Evolutionary conservation across 345 rosid genomes (phyloP).

Genomic region (Camelina sativa): DNA sequence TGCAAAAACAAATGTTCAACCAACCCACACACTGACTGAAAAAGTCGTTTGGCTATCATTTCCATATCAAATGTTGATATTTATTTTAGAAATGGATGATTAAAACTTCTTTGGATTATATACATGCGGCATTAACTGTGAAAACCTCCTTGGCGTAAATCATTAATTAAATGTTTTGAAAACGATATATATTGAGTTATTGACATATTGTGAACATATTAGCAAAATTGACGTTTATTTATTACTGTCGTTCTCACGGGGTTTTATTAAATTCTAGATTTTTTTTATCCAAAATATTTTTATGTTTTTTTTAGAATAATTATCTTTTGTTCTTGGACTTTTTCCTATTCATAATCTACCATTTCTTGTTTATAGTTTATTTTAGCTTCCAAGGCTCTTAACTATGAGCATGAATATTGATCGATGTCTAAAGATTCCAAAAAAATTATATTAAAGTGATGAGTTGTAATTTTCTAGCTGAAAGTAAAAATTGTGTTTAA

Average conservation of each 20-base stretch:
- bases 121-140: neutral
- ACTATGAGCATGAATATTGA: neutral
- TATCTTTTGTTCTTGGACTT: neutral
- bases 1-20: neutral
- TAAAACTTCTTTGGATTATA: neutral
- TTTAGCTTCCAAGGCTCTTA: neutral
- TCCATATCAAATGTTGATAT: neutral
- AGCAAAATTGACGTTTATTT: neutral
- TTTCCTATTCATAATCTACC: neutral
- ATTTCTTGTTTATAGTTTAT: neutral
- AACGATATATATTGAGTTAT: neutral
- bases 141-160: constrained; percentile 6
- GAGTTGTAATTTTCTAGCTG: neutral
- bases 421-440: neutral
- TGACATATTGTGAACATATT: neutral
- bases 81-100: neutral
- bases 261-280: neutral
- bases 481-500: neutral
- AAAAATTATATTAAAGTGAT: neutral
- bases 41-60: neutral
- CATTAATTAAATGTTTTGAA: neutral
- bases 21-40: neutral
- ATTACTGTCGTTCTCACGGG: neutral
- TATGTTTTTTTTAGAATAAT: neutral
- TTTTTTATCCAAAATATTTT: neutral